Percentiles rank a stretch among this genome's conserved stretches.
Evolutionary conservation across 2,329 filamentous ascomycete genomes (phyloP).

Genomic region (Ceratocystis cubensis): DNA sequence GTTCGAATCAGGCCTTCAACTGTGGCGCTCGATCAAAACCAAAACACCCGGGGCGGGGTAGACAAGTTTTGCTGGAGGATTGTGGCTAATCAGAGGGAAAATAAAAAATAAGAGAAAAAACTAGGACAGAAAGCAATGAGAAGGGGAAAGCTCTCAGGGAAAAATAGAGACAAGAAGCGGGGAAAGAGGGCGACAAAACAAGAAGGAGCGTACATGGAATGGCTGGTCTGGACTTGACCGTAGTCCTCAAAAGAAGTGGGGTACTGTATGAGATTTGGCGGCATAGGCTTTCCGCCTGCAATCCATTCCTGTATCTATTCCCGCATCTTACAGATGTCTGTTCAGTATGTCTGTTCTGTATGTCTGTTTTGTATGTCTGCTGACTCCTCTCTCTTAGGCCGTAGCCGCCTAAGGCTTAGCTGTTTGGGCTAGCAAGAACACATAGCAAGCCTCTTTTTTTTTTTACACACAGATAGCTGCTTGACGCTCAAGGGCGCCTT

Average conservation of each 20-base stretch:
- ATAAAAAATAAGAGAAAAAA: not conserved
- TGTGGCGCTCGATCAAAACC: not conserved
- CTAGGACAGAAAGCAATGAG: not conserved
- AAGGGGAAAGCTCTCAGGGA: not conserved
- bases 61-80: not conserved
- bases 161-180: conserved; percentile 6
- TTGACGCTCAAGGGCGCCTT: not conserved
- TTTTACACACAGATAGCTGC: not conserved
- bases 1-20: not conserved
- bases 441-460: not conserved
- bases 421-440: no score
- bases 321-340: no score
- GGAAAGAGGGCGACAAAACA: not conserved
- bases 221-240: not conserved
- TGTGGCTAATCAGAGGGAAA: not conserved
- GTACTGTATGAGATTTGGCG: not conserved
- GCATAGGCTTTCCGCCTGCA: not conserved
- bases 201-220: not conserved
- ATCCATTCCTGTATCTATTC: not conserved
- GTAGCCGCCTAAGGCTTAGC: no score
- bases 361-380: not conserved
- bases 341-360: not conserved
- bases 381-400: not conserved
- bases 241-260: not conserved
- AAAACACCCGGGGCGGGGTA: not conserved